Conservation (phyloP, 2,329 filamentous ascomycete species). For the Beauveria sp. region DNA sequence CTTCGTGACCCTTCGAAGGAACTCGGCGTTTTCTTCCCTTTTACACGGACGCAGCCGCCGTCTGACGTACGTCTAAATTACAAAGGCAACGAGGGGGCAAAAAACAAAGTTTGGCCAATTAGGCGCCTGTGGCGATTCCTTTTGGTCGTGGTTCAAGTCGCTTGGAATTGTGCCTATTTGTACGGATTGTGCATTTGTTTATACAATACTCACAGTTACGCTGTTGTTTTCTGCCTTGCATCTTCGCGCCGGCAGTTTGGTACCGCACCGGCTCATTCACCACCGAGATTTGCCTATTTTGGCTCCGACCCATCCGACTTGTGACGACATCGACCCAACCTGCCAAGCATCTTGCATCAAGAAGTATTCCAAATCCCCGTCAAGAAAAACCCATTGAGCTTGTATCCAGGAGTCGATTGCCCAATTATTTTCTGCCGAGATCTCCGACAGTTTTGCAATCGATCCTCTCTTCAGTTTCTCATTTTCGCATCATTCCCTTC, state of each 20-base stretch:
- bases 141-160: no score
- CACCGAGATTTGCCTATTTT: neutral
- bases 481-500: neutral
- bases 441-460: neutral
- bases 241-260: neutral
- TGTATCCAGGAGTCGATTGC: no score
- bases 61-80: neutral
- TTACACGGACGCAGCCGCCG: neutral
- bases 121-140: neutral
- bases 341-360: neutral
- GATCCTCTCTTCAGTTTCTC: neutral
- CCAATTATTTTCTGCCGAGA: no score
- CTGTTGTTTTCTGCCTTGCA: no score
- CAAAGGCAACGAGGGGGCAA: neutral
- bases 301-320: slow-evolving; percentile 6
- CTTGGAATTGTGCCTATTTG: no score
- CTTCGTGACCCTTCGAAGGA: no score
- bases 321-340: slow-evolving; percentile 4
- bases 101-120: neutral
- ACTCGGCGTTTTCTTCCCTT: no score
- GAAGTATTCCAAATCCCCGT: neutral
- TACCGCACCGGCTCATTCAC: neutral
- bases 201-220: neutral
- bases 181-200: neutral
- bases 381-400: neutral